These are phyloP conservation scores for Penicillium fuscoglaucum DNA, from an alignment of 2,329 filamentous ascomycete genomes.

Conservation along the genomic window DNA sequence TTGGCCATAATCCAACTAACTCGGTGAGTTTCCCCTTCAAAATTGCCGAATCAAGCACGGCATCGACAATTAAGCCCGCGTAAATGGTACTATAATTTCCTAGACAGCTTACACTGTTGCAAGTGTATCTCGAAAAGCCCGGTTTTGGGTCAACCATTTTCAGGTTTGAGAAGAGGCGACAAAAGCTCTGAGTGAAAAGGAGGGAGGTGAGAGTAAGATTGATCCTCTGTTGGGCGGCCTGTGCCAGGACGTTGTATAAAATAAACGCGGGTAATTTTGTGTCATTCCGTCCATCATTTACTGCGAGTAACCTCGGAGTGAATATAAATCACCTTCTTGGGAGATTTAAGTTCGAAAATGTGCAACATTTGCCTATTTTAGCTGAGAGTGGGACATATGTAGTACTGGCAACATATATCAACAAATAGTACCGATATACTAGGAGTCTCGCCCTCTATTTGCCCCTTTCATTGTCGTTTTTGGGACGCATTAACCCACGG, in stretches of 20 bases:
- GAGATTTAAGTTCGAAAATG: background rate
- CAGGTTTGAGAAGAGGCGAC: background rate
- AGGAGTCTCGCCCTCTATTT: no score
- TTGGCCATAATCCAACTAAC: background rate
- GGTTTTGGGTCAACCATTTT: slow-evolving; percentile 25
- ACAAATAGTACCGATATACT: no score
- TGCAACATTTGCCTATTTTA: background rate
- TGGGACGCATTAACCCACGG: no score
- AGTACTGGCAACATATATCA: background rate
- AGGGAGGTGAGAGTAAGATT: no score
- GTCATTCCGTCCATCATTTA: background rate
- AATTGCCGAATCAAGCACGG: background rate
- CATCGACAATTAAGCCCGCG: background rate
- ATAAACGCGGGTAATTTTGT: no score
- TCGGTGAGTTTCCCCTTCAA: background rate
- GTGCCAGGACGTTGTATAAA: no score
- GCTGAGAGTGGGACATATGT: background rate
- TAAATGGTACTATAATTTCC: background rate
- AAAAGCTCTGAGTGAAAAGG: background rate
- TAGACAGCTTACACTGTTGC: background rate
- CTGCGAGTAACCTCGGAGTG: background rate
- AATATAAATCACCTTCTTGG: background rate
- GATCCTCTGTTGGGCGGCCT: no score
- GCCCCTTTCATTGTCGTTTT: no score
- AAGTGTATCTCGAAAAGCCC: slow-evolving; percentile 5